A percentile compares a stretch with the other conserved stretches of the same genome.
These are phyloP conservation scores for Myriosclerotinia duriaeana DNA, from an alignment of 2,329 filamentous ascomycete genomes.

Conservation along the genomic window DNA sequence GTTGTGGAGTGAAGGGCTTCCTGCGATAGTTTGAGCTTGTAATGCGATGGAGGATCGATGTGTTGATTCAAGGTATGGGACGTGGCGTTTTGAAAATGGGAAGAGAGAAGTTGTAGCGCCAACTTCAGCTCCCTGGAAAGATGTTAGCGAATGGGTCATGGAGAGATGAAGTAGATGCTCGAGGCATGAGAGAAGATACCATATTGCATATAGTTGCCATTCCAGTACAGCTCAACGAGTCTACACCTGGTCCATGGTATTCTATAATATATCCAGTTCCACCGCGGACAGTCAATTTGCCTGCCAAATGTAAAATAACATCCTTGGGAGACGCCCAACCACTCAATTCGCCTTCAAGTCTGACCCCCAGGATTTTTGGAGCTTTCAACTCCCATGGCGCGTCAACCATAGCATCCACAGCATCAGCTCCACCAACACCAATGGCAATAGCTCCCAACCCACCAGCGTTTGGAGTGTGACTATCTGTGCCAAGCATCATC, in stretches of 20 bases:
- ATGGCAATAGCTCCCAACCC: constrained; percentile 92
- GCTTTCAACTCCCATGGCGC: constrained; percentile 98
- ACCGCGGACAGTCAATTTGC: constrained; percentile 85
- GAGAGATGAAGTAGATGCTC: background rate
- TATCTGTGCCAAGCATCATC: constrained; percentile 99
- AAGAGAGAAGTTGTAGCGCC: constrained; percentile 76
- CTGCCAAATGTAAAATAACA: constrained; percentile 86
- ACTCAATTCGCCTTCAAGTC: constrained; percentile 76
- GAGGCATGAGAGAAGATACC: constrained; percentile 12
- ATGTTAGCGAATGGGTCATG: constrained; percentile 4
- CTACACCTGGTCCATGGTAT: constrained; percentile 86
- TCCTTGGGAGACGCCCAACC: constrained; percentile 97
- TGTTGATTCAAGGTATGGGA: constrained; percentile 83
- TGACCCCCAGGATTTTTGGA: constrained; percentile 83
- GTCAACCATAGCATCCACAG: constrained; percentile 93
- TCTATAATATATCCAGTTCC: constrained; percentile 95
- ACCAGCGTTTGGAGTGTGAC: constrained; percentile 96
- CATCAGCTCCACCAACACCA: constrained; percentile 94
- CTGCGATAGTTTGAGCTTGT: constrained; percentile 38
- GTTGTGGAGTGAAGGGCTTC: constrained; percentile 50
- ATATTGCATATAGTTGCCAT: constrained; percentile 93
- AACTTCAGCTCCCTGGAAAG: constrained; percentile 67
- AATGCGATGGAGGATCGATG: constrained; percentile 56
- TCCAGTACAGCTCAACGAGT: constrained; percentile 85
- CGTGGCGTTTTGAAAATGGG: constrained; percentile 82